A percentile compares a stretch with the other conserved stretches of the same genome.
These are phyloP conservation scores for Fraxinus excelsior DNA, from an alignment of 257 asterid species.

Conservation along the genomic window DNA sequence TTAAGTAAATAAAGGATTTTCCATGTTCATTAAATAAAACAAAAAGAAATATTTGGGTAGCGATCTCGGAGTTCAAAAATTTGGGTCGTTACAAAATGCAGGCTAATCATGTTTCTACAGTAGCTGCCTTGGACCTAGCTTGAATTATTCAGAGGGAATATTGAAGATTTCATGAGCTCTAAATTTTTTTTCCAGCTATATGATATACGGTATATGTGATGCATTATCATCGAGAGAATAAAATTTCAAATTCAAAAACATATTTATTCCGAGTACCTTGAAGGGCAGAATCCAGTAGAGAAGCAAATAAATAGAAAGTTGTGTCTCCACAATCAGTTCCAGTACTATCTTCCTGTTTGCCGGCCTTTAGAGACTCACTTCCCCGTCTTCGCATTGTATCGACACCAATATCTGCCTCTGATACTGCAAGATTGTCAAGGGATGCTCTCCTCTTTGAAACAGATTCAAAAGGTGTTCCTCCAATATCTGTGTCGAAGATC, in stretches of 20 bases:
- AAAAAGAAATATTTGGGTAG: no score
- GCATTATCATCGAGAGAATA: slow-evolving; percentile 10
- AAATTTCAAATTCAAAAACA: slow-evolving; percentile 10
- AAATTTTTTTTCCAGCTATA: not conserved
- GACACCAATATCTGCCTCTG: slow-evolving; percentile 39
- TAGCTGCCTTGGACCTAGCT: not conserved
- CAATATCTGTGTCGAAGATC: slow-evolving; percentile 48
- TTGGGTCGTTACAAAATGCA: no score
- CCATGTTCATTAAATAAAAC: no score
- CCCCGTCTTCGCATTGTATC: slow-evolving; percentile 49
- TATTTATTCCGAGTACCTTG: slow-evolving; percentile 59
- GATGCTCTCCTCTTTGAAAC: slow-evolving; percentile 55
- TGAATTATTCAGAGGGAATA: slow-evolving; percentile 1
- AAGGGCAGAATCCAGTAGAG: slow-evolving; percentile 83
- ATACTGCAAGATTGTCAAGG: slow-evolving; percentile 41
- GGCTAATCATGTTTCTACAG: not conserved
- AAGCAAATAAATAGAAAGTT: slow-evolving; percentile 76
- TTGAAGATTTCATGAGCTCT: slow-evolving; percentile 5
- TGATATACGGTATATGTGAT: slow-evolving; percentile 12
- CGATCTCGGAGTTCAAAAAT: no score
- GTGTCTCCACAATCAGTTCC: slow-evolving; percentile 59
- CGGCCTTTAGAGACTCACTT: slow-evolving; percentile 62
- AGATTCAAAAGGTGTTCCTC: slow-evolving; percentile 51
- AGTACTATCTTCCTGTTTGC: slow-evolving; percentile 78
- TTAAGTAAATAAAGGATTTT: no score